Conservation (phyloP, 2,329 filamentous ascomycete genomes). For the Monosporascus sp. region DNA sequence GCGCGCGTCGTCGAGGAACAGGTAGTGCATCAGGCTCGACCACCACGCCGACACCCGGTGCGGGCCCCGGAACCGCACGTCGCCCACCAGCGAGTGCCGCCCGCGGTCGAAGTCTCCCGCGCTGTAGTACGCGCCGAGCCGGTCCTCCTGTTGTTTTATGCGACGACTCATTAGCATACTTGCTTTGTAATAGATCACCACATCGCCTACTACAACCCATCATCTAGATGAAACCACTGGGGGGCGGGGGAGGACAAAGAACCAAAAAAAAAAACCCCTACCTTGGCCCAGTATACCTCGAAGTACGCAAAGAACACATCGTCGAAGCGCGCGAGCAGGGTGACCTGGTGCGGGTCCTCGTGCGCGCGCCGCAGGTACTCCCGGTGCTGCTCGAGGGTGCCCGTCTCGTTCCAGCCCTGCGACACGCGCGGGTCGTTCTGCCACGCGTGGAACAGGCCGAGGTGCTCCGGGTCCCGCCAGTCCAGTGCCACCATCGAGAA, state of each 20-base stretch:
- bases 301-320: constrained; percentile 70
- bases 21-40: constrained; percentile 57
- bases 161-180: too few relatives aligned
- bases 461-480: constrained; percentile 56
- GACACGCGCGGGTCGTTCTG: constrained; percentile 80
- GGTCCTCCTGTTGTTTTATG: constrained; percentile 40
- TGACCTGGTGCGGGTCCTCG: constrained; percentile 65
- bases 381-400: constrained; percentile 67
- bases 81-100: constrained; percentile 53
- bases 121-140: constrained; percentile 50
- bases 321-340: constrained; percentile 66
- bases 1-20: constrained; percentile 56
- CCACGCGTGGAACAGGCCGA: constrained; percentile 70
- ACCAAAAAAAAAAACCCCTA: constrained; percentile 16
- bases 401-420: constrained; percentile 74
- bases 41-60: constrained; percentile 58
- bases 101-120: constrained; percentile 53
- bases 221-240: too few relatives aligned
- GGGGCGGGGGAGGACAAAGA: neutral
- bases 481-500: constrained; percentile 75
- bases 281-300: constrained; percentile 72
- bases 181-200: too few relatives aligned
- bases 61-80: constrained; percentile 53
- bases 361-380: constrained; percentile 65
- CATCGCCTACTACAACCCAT: too few relatives aligned